These are phyloP conservation scores for Huntiella decipiens DNA, from an alignment of 2,329 filamentous ascomycete species.

Conservation along the genomic window DNA sequence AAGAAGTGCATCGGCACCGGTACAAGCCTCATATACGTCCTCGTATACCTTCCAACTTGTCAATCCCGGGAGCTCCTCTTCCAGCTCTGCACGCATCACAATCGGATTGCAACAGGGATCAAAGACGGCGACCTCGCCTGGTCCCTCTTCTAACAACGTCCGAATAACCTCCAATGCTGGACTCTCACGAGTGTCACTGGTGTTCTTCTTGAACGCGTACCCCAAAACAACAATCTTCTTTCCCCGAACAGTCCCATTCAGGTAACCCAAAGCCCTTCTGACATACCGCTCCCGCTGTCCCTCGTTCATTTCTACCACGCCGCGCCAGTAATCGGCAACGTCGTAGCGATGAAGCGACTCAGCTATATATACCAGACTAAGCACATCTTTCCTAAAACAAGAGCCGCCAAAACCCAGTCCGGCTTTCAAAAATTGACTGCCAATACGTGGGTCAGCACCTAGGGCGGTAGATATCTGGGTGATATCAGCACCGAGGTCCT, in stretches of 20 bases:
- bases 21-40: constrained; percentile 30
- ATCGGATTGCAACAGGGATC: constrained; percentile 42
- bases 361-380: constrained; percentile 54
- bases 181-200: constrained; percentile 53
- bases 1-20: constrained; percentile 29
- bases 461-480: constrained; percentile 49
- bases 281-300: constrained; percentile 53
- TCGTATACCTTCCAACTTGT: constrained; percentile 23
- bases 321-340: constrained; percentile 57
- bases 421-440: constrained; percentile 53
- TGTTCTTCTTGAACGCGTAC: constrained; percentile 67
- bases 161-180: constrained; percentile 50
- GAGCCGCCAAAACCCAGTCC: constrained; percentile 62
- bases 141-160: constrained; percentile 43
- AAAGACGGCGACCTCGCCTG: constrained; percentile 45
- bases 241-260: constrained; percentile 48
- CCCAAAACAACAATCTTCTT: constrained; percentile 59
- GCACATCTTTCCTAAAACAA: constrained; percentile 67
- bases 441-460: constrained; percentile 53
- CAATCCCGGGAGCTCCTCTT: constrained; percentile 19
- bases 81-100: constrained; percentile 32
- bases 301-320: constrained; percentile 59
- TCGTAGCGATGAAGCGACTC: constrained; percentile 50
- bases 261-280: constrained; percentile 41
- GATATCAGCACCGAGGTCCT: constrained; percentile 57